These are phyloP conservation scores for Oemleria cerasiformis DNA, from an alignment of 306 rosid species.

Conservation along the genomic window DNA sequence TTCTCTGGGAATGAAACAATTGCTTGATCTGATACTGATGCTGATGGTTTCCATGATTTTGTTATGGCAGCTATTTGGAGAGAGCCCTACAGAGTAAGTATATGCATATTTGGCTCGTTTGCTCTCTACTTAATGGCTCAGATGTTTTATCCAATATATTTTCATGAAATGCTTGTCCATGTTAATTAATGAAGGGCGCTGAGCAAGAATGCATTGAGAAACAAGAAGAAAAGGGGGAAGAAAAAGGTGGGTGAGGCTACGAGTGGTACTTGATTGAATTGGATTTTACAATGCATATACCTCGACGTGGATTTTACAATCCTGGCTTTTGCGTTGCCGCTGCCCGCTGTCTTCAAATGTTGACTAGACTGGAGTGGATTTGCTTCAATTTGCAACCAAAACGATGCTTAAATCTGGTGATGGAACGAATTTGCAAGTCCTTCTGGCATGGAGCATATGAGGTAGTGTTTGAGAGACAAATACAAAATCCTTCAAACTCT, in stretches of 20 bases:
- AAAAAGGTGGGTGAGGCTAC: slow-evolving; percentile 62
- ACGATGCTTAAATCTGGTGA: too few species aligned
- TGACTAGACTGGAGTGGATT: too few species aligned
- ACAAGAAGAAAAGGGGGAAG: slow-evolving; percentile 96
- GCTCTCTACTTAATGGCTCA: background rate
- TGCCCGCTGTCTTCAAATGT: too few species aligned
- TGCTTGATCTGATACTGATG: slow-evolving; percentile 23
- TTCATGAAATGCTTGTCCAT: slow-evolving; percentile 14
- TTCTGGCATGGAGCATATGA: too few species aligned
- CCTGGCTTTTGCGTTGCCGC: too few species aligned
- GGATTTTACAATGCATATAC: too few species aligned
- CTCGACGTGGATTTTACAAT: too few species aligned
- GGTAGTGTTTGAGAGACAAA: too few species aligned
- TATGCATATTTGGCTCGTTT: background rate
- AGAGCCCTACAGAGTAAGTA: slow-evolving; percentile 64
- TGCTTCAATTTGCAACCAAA: too few species aligned
- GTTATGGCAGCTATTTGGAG: slow-evolving; percentile 71
- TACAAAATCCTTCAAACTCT: too few species aligned
- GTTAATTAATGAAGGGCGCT: slow-evolving; percentile 45
- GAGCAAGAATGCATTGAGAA: slow-evolving; percentile 81
- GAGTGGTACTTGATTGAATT: slow-evolving; percentile 36
- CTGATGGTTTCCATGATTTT: slow-evolving; percentile 27
- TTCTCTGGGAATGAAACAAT: background rate
- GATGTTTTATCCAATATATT: slow-evolving; percentile 16
- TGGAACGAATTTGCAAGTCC: too few species aligned